These are phyloP conservation scores for Liquidambar formosana DNA, from an alignment of 164 flowering plant genomes.

Conservation along the genomic window DNA sequence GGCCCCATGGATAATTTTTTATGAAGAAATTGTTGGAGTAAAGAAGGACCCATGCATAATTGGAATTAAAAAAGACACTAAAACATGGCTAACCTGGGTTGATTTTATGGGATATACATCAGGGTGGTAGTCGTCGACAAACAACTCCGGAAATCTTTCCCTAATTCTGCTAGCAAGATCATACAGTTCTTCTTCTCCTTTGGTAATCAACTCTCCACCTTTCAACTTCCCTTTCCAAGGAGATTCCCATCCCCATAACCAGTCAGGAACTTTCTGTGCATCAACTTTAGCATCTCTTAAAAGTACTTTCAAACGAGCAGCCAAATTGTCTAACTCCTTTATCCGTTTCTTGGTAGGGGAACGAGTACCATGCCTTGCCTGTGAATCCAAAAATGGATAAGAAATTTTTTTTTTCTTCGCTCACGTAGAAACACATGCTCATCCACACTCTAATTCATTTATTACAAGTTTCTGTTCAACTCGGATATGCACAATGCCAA, in stretches of 20 bases:
- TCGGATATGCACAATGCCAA: not conserved
- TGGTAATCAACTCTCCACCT: conserved; percentile 74
- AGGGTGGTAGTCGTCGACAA: conserved; percentile 81
- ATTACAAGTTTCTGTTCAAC: no score
- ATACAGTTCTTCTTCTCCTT: conserved; percentile 89
- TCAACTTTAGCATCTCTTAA: conserved; percentile 48
- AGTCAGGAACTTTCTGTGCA: conserved; percentile 53
- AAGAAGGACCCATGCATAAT: not conserved
- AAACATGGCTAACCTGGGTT: conserved; percentile 58
- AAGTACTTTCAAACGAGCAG: conserved; percentile 51
- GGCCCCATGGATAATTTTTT: not conserved
- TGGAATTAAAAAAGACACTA: not conserved
- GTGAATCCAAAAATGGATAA: conserved; percentile 2
- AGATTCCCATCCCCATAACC: conserved; percentile 86
- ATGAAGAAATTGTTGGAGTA: no score
- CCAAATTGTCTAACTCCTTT: conserved; percentile 62
- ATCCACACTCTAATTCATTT: no score
- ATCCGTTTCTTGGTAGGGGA: conserved; percentile 88
- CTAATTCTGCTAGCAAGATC: conserved; percentile 66
- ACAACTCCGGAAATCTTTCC: conserved; percentile 63
- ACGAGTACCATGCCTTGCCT: conserved; percentile 99
- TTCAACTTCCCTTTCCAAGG: conserved; percentile 87
- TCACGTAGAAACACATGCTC: no score
- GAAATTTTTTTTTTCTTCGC: not conserved
- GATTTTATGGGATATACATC: conserved; percentile 72